Conservation (phyloP, 2,329 filamentous ascomycete species). For the Hortaea werneckii region DNA sequence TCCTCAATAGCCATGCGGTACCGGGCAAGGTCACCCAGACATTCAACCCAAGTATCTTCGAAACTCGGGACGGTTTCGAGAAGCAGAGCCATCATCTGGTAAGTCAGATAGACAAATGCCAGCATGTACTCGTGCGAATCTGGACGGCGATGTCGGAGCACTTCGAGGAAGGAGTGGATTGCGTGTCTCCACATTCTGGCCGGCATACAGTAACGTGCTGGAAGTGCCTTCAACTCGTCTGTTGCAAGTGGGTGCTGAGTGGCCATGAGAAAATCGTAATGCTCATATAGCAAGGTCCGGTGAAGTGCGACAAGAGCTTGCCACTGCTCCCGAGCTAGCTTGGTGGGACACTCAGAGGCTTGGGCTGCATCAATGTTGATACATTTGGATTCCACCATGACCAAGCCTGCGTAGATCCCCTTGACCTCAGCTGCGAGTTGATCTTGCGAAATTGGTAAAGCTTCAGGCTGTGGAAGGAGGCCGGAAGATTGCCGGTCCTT, state of each 20-base stretch:
- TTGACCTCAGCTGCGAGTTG: constrained; percentile 75
- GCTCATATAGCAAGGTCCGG: constrained; percentile 46
- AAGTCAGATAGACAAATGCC: constrained; percentile 78
- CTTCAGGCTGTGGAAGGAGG: constrained; percentile 1
- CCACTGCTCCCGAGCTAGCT: constrained; percentile 60
- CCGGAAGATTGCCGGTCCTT: background rate
- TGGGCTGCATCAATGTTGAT: constrained; percentile 68
- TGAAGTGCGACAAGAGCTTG: constrained; percentile 75
- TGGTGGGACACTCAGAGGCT: constrained; percentile 41
- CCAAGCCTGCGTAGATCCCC: constrained; percentile 70
- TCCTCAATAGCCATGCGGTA: constrained; percentile 92
- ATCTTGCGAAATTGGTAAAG: constrained; percentile 54
- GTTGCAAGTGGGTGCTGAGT: constrained; percentile 75
- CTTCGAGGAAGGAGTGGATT: constrained; percentile 47
- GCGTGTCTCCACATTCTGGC: constrained; percentile 90
- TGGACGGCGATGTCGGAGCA: constrained; percentile 61
- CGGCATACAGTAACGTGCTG: constrained; percentile 81
- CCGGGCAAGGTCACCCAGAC: constrained; percentile 72
- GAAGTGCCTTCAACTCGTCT: constrained; percentile 54
- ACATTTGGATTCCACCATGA: constrained; percentile 80
- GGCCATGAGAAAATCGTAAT: constrained; percentile 59
- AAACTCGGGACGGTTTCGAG: constrained; percentile 79
- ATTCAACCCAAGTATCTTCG: constrained; percentile 87
- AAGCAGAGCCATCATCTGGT: constrained; percentile 78
- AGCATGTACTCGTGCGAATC: constrained; percentile 79